Evolutionary conservation across 768 basidiomycete genomes (phyloP).

Genomic region (Suillus luteus): DNA sequence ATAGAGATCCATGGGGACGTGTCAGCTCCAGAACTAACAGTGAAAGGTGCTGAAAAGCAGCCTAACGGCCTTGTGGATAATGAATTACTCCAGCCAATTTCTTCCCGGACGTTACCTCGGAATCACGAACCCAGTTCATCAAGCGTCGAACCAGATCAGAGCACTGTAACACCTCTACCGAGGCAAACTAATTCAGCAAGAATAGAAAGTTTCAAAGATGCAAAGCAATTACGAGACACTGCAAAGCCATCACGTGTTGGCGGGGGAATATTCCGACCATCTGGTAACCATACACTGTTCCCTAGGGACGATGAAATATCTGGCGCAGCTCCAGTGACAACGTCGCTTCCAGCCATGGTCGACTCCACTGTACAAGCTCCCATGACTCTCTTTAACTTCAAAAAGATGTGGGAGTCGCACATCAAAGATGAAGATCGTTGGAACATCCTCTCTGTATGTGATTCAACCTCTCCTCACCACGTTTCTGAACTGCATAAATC

Average conservation of each 20-base stretch:
- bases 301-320: constrained; percentile 28
- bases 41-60: constrained; percentile 9
- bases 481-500: constrained; percentile 5
- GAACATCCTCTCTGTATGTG: constrained; percentile 58
- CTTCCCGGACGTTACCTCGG: constrained; percentile 34
- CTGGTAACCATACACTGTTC: constrained; percentile 64
- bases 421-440: constrained; percentile 49
- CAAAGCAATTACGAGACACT: constrained; percentile 55
- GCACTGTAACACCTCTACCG: constrained; percentile 5
- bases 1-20: constrained; percentile 55
- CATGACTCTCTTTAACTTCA: constrained; percentile 63
- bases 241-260: constrained; percentile 50
- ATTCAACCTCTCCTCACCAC: neutral
- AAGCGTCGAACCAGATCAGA: constrained; percentile 22
- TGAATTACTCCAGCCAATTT: constrained; percentile 40
- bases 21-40: constrained; percentile 15
- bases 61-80: constrained; percentile 15
- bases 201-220: constrained; percentile 54
- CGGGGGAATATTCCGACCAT: constrained; percentile 71
- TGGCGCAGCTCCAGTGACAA: constrained; percentile 11
- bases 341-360: constrained; percentile 9
- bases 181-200: constrained; percentile 17
- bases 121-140: constrained; percentile 8
- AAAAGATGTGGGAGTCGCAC: constrained; percentile 54
- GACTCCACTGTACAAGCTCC: constrained; percentile 30